A percentile compares a stretch with the other conserved stretches of the same genome.
Conservation (phyloP, 2,329 filamentous ascomycete genomes). For the Beauveria asiatica region DNA sequence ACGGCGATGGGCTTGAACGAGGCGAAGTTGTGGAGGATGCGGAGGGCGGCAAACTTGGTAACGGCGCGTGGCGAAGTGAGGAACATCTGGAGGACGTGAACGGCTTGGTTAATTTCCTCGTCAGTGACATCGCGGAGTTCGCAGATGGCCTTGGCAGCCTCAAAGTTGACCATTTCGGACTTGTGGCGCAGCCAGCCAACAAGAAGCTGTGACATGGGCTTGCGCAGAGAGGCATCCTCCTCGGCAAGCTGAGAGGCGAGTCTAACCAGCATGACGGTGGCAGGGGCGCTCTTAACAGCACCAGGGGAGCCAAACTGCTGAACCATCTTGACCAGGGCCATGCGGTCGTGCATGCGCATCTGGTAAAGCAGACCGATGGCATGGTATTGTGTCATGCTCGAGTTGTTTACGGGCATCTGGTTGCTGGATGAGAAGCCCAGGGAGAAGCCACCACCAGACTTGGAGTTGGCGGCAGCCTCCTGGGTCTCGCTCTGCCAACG, state of each 20-base stretch:
- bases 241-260: slow-evolving; percentile 89
- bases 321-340: slow-evolving; percentile 99
- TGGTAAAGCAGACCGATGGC: slow-evolving; percentile 95
- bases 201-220: slow-evolving; percentile 94
- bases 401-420: slow-evolving; percentile 76
- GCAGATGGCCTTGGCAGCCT: slow-evolving; percentile 96
- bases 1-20: slow-evolving; percentile 93
- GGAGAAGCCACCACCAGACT: slow-evolving; percentile 83
- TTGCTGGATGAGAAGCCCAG: slow-evolving; percentile 77
- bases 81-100: slow-evolving; percentile 94
- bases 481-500: slow-evolving; percentile 99
- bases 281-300: slow-evolving; percentile 89
- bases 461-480: slow-evolving; percentile 84
- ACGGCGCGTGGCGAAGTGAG: slow-evolving; percentile 90
- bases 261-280: slow-evolving; percentile 84
- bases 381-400: slow-evolving; percentile 97
- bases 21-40: slow-evolving; percentile 92
- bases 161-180: slow-evolving; percentile 99
- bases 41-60: slow-evolving; percentile 94
- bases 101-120: slow-evolving; percentile 80
- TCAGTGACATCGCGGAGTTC: slow-evolving; percentile 91
- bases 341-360: slow-evolving; percentile 94
- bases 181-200: slow-evolving; percentile 97
- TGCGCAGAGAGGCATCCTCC: slow-evolving; percentile 80
- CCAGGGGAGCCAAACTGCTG: slow-evolving; percentile 92